Conservation (phyloP, 345 rosid species). For the Nasturtium officinale region DNA sequence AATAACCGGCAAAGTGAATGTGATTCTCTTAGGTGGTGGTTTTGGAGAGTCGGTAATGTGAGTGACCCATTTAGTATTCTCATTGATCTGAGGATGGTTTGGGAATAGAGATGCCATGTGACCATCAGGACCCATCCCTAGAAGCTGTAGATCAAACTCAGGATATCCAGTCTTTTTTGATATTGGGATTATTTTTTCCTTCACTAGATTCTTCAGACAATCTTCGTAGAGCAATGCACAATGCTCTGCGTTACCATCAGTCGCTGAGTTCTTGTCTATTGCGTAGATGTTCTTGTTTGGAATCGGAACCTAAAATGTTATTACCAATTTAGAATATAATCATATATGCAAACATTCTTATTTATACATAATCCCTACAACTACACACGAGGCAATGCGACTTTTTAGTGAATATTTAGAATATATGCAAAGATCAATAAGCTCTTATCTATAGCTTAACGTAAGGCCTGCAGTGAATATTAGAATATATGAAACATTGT, state of each 20-base stretch:
- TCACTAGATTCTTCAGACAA: slow-evolving; percentile 58
- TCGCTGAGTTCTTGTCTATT: slow-evolving; percentile 66
- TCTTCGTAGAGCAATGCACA: slow-evolving; percentile 50
- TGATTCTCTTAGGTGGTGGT: slow-evolving; percentile 79
- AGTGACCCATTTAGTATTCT: slow-evolving; percentile 73
- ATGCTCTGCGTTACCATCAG: slow-evolving; percentile 77
- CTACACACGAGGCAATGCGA: too few relatives aligned
- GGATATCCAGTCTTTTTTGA: slow-evolving; percentile 59
- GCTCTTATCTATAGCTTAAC: too few relatives aligned
- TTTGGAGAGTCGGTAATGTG: slow-evolving; percentile 76
- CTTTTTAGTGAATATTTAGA: too few relatives aligned
- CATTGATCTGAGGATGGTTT: slow-evolving; percentile 57
- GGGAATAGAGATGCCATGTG: slow-evolving; percentile 88
- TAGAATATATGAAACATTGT: neutral
- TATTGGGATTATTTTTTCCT: slow-evolving; percentile 39
- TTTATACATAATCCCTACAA: too few relatives aligned
- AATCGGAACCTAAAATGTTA: slow-evolving; percentile 54
- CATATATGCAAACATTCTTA: too few relatives aligned
- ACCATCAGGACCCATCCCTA: slow-evolving; percentile 90
- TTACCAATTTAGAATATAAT: too few relatives aligned
- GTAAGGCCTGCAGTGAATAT: neutral
- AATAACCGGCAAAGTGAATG: slow-evolving; percentile 80
- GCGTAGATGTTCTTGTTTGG: slow-evolving; percentile 61
- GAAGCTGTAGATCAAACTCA: slow-evolving; percentile 80
- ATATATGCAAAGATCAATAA: too few relatives aligned